A percentile compares a stretch with the other conserved stretches of the same genome.
Evolutionary conservation across 2,329 filamentous ascomycete genomes (phyloP).

Genomic region (Cytospora piceae): DNA sequence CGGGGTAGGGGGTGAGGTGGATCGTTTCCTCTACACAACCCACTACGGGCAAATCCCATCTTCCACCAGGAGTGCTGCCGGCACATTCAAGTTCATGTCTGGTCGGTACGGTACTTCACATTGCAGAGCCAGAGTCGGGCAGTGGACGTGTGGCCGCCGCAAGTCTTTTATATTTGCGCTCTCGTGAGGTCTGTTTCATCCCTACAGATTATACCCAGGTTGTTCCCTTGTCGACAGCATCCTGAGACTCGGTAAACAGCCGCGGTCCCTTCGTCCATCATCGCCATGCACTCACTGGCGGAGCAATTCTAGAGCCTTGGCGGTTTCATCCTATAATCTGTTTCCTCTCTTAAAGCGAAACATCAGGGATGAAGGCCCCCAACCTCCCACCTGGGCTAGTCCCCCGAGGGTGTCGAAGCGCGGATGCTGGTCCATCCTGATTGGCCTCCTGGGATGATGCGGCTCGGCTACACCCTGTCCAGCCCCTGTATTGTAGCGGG

Average conservation of each 20-base stretch:
- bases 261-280: no score
- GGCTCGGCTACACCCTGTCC: slow-evolving; percentile 24
- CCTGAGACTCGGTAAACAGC: slow-evolving; percentile 4
- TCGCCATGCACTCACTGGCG: slow-evolving; percentile 10
- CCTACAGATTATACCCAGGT: no score
- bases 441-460: slow-evolving; percentile 25
- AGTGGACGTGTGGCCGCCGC: no score
- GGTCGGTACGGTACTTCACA: no score
- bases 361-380: background rate
- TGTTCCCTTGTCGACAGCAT: background rate
- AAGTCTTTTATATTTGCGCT: no score
- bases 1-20: background rate
- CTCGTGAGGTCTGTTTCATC: no score
- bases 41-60: no score
- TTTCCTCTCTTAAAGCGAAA: slow-evolving; percentile 2
- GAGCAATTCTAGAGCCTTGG: slow-evolving; percentile 27
- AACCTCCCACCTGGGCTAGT: background rate
- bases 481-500: slow-evolving; percentile 23
- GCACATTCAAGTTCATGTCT: background rate
- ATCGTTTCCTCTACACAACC: background rate
- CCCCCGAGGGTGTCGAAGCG: background rate
- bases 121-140: no score
- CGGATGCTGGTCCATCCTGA: background rate
- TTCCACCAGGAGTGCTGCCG: no score
- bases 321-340: slow-evolving; percentile 27